Evolutionary conservation across 805 yeast species (phyloP).

Genomic region (Metschnikowia noctiluminum): DNA sequence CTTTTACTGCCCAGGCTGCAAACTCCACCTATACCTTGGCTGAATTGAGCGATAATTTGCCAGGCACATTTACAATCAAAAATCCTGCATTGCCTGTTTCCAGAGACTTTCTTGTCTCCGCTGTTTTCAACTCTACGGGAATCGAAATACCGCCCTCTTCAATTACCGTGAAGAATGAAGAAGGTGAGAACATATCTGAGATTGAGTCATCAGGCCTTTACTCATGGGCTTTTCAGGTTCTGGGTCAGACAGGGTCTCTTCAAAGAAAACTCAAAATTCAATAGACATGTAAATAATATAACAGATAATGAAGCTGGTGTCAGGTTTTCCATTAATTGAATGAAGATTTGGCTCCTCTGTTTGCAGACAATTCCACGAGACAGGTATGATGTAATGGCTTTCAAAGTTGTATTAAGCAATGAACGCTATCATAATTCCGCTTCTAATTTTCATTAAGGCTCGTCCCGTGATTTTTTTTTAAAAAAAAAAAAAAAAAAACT

Average conservation of each 20-base stretch:
- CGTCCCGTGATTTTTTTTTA: too few species aligned
- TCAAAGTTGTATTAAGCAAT: too few species aligned
- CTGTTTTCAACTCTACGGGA: constrained; percentile 31
- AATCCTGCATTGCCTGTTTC: constrained; percentile 26
- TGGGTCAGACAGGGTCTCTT: constrained; percentile 24
- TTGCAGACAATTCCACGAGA: too few species aligned
- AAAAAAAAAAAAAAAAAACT: too few species aligned
- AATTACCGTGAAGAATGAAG: constrained; percentile 19
- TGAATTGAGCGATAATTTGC: constrained; percentile 32
- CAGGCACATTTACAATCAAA: constrained; percentile 21
- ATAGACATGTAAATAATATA: constrained; percentile 13
- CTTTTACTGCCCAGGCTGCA: constrained; percentile 18
- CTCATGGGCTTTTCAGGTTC: constrained; percentile 25
- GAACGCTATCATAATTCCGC: too few species aligned
- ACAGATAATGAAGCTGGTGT: neutral
- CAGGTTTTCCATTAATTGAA: too few species aligned
- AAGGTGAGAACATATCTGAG: constrained; percentile 14
- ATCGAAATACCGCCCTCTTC: constrained; percentile 25
- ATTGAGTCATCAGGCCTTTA: constrained; percentile 27
- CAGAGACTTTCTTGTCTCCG: constrained; percentile 22
- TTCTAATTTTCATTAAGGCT: too few species aligned
- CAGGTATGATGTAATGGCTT: too few species aligned
- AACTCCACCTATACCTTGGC: constrained; percentile 24
- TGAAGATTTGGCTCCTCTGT: too few species aligned
- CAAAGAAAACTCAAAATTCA: constrained; percentile 17